Base-by-base conservation (phyloP, 1,284 basidiomycete genomes). In the Boletus mariae region DNA sequence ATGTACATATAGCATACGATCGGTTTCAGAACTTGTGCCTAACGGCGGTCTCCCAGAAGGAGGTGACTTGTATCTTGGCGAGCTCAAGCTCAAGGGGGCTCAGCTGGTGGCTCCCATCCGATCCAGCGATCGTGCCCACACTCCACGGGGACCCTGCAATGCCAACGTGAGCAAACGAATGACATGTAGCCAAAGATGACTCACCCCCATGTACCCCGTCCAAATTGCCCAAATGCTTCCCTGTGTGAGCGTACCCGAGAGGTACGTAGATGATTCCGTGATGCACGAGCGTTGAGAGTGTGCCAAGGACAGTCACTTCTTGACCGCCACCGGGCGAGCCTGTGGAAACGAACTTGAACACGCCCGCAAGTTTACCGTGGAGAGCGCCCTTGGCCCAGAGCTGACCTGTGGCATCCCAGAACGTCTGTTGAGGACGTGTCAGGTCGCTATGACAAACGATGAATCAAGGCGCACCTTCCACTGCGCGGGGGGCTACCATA, bases 231-330 rank as follows among this genome's bases (percentile, higher is more conserved):
- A 82, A 57, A 49, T 72, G 68, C 5, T 70, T 51, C 47, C 70
- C 69, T 0, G 67, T 54, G 53, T 72, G 57, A 35, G 65, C 80
- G 51, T 80, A 71, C 13, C 17, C 17, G 17, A 20, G 17, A 20
- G 80, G 80, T 7, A 80, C 77, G 63, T 68, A 81, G 57, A 70
- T 64, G 52, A 80, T 73, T 12, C 79, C 79, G 55, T 81, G 80
- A 67, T 84, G 82, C n/a, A 70, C 66, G 53, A 83, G 73, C 59
- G 79, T 83, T 13, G 81, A 80, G 42, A 83, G 54, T 44, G 76
- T 70, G 55, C 68, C 76, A 43, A 77, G 56, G 47, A 72, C 66
- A 43, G 82, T 84, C 2, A 75, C 63, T 56, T 76, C 75, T 28
- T 77, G 74, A 26, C 75, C 75, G 29, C 75, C 75, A 31, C 73